Evolutionary conservation across 1,284 basidiomycete species (phyloP), one percentile per base, ranked within the genome.

Genomic region (Fistulina hepatica): DNA sequence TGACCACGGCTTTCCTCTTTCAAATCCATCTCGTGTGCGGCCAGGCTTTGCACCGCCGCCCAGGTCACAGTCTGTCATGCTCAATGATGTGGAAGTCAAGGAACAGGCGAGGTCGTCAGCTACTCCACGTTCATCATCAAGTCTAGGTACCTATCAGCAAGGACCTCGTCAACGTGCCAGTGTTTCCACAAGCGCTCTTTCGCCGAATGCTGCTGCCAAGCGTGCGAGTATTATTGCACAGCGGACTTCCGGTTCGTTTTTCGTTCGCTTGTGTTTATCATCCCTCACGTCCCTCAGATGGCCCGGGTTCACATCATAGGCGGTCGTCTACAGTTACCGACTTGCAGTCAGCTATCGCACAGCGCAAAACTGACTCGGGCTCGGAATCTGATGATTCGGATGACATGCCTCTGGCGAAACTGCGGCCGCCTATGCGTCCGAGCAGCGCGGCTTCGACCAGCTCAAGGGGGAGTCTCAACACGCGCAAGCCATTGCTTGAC

Each of bases 401-500:
- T 44, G 44, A 56, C 41, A 61, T 65, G 1, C 69, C 68, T 21
- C 57, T 71, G 13, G 68, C 65, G 1, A 59, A 54, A 0, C 56
- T 70, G 17, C 52, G 67, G 5, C 55, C 57, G 3, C 65, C 65
- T 4, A 60, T 58, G 39, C 52, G 63, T 27, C 63, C 64, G 9
- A 53, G 49, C 10, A 51, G 49, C 33, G 49, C 51, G n/a, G 32
- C 48, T 32, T 51, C 50, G 16, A 38, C 40, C 15, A 34, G 43
- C 8, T 46, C 48, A 2, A 42, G 43, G n/a, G 9, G 25, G 26
- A 40, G 37, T 13, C 27, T 23, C 26, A 21, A 19, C 4, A 44
- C 41, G 33, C 52, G 47, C 2, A 67, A 65, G 40, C 67, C 66
- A 4, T 57, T 69, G 12, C 65, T 69, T 31, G 64, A 68, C 40